A percentile compares a stretch with the other conserved stretches of the same genome.
Conservation (phyloP, 2,329 filamentous ascomycete genomes). For the Talaromyces sp. region DNA sequence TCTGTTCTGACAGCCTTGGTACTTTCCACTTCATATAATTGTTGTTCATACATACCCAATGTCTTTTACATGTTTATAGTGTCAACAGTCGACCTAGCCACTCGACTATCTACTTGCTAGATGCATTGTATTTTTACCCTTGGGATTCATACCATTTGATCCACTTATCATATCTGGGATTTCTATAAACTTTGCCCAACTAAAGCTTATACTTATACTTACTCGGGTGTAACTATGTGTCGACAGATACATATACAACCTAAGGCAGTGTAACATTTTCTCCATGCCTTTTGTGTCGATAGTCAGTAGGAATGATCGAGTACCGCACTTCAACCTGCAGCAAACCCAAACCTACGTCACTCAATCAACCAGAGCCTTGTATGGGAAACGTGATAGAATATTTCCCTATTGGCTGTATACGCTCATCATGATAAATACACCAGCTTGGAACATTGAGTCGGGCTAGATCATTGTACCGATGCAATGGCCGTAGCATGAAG, state of each 20-base stretch:
- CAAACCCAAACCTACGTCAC: neutral
- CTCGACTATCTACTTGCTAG: conserved; percentile 5
- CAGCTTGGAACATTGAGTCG: no score
- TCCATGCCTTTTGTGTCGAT: neutral
- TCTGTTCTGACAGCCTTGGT: neutral
- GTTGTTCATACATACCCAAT: conserved; percentile 14
- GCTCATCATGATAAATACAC: no score
- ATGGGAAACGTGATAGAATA: neutral
- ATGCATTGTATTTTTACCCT: conserved; percentile 12
- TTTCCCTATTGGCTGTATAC: neutral
- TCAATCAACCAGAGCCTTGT: no score
- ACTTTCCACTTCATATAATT: neutral
- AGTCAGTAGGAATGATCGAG: neutral
- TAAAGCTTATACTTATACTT: neutral
- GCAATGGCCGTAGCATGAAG: no score
- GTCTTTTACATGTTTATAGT: conserved; percentile 13
- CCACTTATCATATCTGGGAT: neutral
- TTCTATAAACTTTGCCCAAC: neutral
- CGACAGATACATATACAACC: neutral
- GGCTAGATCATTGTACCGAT: no score
- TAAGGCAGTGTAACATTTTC: neutral
- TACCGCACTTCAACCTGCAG: neutral
- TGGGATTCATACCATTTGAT: conserved; percentile 6
- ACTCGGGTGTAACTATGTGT: neutral
- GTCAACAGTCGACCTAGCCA: conserved; percentile 2